phyloP scores from a whole-genome alignment of 352 stramenopile genomes.

The Pythium phragmitis region DNA sequence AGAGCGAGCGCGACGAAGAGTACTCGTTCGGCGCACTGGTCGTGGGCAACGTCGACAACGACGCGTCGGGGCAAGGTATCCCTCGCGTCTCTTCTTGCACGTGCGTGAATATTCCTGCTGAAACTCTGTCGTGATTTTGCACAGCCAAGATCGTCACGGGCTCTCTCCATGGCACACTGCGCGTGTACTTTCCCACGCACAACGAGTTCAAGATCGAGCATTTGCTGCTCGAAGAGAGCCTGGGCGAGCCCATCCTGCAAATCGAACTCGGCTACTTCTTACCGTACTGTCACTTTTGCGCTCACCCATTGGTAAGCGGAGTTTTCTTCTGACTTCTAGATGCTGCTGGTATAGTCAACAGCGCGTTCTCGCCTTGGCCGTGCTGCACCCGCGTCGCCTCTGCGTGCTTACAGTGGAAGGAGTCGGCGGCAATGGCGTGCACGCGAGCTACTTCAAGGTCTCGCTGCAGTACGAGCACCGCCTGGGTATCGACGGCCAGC shows the following conservation, averaged over 20 bases:
- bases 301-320: background rate
- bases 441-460: conserved; percentile 83
- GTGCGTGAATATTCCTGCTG: too few relatives aligned
- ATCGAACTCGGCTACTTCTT: conserved; percentile 84
- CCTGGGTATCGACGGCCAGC: conserved; percentile 84
- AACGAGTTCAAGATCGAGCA: conserved; percentile 89
- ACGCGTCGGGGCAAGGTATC: conserved; percentile 50
- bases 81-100: background rate
- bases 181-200: conserved; percentile 79
- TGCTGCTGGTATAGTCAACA: conserved; percentile 39
- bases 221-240: conserved; percentile 84
- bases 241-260: conserved; percentile 86
- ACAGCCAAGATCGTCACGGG: conserved; percentile 89
- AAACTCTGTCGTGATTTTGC: too few relatives aligned
- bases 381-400: conserved; percentile 84
- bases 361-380: conserved; percentile 62
- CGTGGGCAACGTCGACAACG: conserved; percentile 89
- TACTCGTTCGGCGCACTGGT: conserved; percentile 73
- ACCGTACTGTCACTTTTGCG: conserved; percentile 34
- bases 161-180: conserved; percentile 81
- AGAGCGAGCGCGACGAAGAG: conserved; percentile 73
- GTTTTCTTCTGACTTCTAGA: background rate
- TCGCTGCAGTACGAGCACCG: conserved; percentile 83
- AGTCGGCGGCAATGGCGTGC: conserved; percentile 69
- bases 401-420: conserved; percentile 81